Base-by-base conservation (phyloP, 768 basidiomycete genomes). In the Trametes gibbosa region DNA sequence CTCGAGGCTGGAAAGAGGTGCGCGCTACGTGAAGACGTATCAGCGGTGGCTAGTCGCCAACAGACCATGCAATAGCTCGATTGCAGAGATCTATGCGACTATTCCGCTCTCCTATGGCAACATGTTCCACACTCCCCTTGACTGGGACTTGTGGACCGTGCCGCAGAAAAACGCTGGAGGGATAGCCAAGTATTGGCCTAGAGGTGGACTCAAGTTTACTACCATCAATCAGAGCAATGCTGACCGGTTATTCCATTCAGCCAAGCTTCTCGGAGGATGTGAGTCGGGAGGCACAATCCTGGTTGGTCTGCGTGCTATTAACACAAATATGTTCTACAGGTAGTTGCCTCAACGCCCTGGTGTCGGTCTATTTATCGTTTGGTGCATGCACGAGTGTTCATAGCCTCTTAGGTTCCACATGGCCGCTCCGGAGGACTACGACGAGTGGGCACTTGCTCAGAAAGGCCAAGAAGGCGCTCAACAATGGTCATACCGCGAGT, bases 201-300 rank as follows among this genome's bases (percentile, higher is more conserved):
- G 89, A 74, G 88, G 87, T 86, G 37, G 9, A 37, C 2, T 23
- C n/a, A 3, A 25, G 17, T 21, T n/a, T n/a, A 21, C 25, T 5
- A 7, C 34, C 13, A 19, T 2, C 7, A 17, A 24, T 29, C 27
- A 12, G 24, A 24, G 21, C 24, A 16, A 40, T 5, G 24, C 32
- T 9, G 32, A 23, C 32, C 14, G 16, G 3, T 17, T 37, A 13
- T 34, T n/a, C 50, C 24, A 3, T 5, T 5, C 37, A 89, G 87
- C 73, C 1, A 88, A 84, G 66, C 74, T 90, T 68, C 78, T 91
- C 6, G 89, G 89, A 23, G 89, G 89, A 67, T 90, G 89, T 86
- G 66, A 70, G 84, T 75, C 13, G n/a, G n/a, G n/a, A n/a, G n/a
- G n/a, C n/a, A n/a, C n/a, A n/a, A n/a, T n/a, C n/a, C n/a, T n/a